phyloP scores from a whole-genome alignment of 352 stramenopile genomes.

The Phytophthora fragariae region DNA sequence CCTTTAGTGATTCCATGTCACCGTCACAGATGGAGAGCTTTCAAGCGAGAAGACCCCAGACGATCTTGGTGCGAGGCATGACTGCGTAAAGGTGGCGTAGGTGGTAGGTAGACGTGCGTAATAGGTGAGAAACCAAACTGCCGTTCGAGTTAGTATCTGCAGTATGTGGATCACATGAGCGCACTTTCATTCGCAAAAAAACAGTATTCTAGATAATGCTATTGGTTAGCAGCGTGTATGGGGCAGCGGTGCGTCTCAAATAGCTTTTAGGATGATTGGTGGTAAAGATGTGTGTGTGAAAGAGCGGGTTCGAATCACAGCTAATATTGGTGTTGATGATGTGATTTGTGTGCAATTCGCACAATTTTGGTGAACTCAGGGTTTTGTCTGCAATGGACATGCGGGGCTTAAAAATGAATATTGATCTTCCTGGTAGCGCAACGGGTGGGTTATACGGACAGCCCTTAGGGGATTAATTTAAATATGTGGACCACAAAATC shows the following conservation, averaged over 20 bases:
- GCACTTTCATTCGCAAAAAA: background rate
- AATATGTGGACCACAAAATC: too few species aligned
- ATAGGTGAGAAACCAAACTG: background rate
- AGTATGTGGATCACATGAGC: background rate
- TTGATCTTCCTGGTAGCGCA: too few species aligned
- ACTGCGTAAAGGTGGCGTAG: background rate
- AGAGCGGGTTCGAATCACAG: background rate
- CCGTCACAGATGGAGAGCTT: background rate
- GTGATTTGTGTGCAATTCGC: constrained; percentile 8
- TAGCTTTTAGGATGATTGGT: constrained; percentile 1
- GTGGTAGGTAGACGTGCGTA: background rate
- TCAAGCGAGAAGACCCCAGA: constrained; percentile 8
- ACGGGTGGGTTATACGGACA: too few species aligned
- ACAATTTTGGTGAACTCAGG: background rate
- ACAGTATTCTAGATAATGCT: background rate
- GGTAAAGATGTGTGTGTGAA: background rate
- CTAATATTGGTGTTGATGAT: constrained; percentile 9
- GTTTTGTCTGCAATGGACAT: too few species aligned
- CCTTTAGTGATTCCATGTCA: constrained; percentile 8
- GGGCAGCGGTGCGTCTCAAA: background rate
- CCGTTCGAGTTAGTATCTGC: background rate
- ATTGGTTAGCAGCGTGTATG: background rate
- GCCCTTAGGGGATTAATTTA: too few species aligned
- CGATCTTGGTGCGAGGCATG: constrained; percentile 1
- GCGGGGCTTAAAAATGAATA: too few species aligned